Conservation (phyloP, 805 yeast genomes). For the Myxozyma lipomycoides region DNA sequence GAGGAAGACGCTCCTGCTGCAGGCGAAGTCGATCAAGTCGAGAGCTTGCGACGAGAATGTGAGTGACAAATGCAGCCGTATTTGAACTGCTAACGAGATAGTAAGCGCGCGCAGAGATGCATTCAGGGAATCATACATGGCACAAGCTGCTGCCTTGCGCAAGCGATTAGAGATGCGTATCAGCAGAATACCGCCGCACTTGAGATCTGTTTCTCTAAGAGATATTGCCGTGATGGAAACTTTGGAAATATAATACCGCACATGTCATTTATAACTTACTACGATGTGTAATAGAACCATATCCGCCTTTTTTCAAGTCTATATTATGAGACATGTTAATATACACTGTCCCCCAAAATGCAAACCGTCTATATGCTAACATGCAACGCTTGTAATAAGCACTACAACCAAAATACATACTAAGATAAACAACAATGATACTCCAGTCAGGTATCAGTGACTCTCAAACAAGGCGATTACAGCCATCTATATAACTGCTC, state of each 20-base stretch:
- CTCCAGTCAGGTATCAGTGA: background rate
- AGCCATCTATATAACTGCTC: conserved; percentile 46
- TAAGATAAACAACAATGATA: background rate
- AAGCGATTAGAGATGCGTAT: conserved; percentile 43
- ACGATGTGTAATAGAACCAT: too few relatives aligned
- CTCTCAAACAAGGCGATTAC: conserved; percentile 48
- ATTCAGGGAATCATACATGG: conserved; percentile 10
- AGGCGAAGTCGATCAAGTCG: too few relatives aligned
- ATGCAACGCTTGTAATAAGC: too few relatives aligned
- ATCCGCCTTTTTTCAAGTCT: too few relatives aligned
- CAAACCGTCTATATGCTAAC: background rate
- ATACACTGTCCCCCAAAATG: background rate
- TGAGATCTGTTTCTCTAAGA: conserved; percentile 44
- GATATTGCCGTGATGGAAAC: conserved; percentile 30
- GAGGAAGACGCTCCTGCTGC: too few relatives aligned
- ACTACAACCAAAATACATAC: background rate
- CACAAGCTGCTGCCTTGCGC: conserved; percentile 36
- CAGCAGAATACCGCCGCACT: conserved; percentile 47
- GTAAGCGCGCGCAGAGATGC: conserved; percentile 3
- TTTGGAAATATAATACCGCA: background rate
- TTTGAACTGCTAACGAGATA: background rate
- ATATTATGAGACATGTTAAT: too few relatives aligned
- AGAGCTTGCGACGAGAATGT: background rate
- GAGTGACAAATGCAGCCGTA: too few relatives aligned
- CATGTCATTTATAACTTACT: too few relatives aligned